These are phyloP conservation scores for Linanthus parryae DNA, from an alignment of 148 eudicot species.

Conservation along the genomic window DNA sequence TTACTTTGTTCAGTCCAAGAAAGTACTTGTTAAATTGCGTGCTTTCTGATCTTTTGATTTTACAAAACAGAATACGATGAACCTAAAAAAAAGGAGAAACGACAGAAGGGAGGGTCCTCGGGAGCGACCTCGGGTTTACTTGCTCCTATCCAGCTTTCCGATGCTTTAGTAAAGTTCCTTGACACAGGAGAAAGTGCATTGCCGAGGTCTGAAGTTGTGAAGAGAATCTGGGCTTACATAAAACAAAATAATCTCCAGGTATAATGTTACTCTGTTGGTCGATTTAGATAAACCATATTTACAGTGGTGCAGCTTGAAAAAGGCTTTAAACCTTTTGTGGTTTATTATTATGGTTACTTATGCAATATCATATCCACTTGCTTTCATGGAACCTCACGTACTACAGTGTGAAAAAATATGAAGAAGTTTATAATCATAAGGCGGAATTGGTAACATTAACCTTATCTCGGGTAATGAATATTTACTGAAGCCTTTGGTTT, in stretches of 20 bases:
- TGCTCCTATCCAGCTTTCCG: conserved; percentile 72
- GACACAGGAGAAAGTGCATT: conserved; percentile 83
- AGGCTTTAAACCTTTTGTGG: neutral
- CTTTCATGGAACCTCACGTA: neutral
- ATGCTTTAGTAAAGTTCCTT: conserved; percentile 65
- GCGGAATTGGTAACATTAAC: conserved; percentile 1
- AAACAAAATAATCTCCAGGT: conserved; percentile 83
- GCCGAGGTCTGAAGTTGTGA: conserved; percentile 64
- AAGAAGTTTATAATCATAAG: neutral
- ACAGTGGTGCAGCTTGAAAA: neutral
- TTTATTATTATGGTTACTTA: too few relatives aligned
- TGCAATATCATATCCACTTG: too few relatives aligned
- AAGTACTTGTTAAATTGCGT: neutral
- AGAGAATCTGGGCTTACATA: conserved; percentile 84
- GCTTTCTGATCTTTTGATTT: conserved; percentile 2
- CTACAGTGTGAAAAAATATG: neutral
- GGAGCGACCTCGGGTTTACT: conserved; percentile 55
- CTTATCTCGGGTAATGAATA: neutral
- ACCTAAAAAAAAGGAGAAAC: conserved; percentile 46
- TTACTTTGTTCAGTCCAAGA: neutral
- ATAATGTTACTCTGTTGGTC: conserved; percentile 1
- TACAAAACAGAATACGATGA: conserved; percentile 39
- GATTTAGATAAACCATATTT: neutral
- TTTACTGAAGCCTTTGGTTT: neutral
- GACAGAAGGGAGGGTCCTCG: conserved; percentile 49